phyloP scores from a whole-genome alignment of 371 early-diverging fungal genomes.

The Furculomyces boomerangus region DNA sequence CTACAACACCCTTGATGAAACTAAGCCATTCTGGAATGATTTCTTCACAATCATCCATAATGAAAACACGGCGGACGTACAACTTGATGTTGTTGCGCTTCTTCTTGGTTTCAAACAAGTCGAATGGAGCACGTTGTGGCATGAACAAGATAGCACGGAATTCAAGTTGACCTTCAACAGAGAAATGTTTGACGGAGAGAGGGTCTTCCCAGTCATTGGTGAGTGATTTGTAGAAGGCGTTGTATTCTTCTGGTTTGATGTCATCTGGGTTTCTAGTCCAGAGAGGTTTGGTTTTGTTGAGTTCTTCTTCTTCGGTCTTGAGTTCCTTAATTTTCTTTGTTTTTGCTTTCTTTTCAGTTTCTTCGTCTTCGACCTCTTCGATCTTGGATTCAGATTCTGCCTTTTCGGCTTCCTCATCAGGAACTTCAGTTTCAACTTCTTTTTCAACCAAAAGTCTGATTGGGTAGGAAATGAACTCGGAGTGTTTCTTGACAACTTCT shows the following conservation, averaged over 20 bases:
- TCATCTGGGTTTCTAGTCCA: slow-evolving; percentile 90
- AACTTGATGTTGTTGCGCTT: slow-evolving; percentile 91
- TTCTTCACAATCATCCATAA: slow-evolving; percentile 92
- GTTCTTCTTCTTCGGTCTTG: slow-evolving; percentile 61
- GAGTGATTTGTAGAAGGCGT: slow-evolving; percentile 83
- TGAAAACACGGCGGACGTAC: slow-evolving; percentile 91
- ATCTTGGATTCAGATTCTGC: slow-evolving; percentile 43
- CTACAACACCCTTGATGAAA: slow-evolving; percentile 81
- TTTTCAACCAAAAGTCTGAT: slow-evolving; percentile 73
- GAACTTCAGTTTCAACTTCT: slow-evolving; percentile 83
- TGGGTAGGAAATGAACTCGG: slow-evolving; percentile 86
- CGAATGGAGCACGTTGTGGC: slow-evolving; percentile 77
- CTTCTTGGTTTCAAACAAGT: slow-evolving; percentile 75
- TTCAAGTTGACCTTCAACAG: slow-evolving; percentile 84
- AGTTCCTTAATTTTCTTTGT: slow-evolving; percentile 61
- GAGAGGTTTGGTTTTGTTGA: slow-evolving; percentile 85
- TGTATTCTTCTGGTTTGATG: slow-evolving; percentile 78
- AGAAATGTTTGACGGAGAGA: slow-evolving; percentile 79
- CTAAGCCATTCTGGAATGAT: slow-evolving; percentile 81
- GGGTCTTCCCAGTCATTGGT: slow-evolving; percentile 94
- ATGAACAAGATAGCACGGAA: slow-evolving; percentile 84
- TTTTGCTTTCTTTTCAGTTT: slow-evolving; percentile 43
- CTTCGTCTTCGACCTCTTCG: slow-evolving; percentile 42
- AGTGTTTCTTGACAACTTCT: slow-evolving; percentile 89
- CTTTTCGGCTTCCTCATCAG: slow-evolving; percentile 47